These are phyloP conservation scores for Pleurotus tuber-regium DNA, from an alignment of 768 basidiomycete species.

Conservation along the genomic window DNA sequence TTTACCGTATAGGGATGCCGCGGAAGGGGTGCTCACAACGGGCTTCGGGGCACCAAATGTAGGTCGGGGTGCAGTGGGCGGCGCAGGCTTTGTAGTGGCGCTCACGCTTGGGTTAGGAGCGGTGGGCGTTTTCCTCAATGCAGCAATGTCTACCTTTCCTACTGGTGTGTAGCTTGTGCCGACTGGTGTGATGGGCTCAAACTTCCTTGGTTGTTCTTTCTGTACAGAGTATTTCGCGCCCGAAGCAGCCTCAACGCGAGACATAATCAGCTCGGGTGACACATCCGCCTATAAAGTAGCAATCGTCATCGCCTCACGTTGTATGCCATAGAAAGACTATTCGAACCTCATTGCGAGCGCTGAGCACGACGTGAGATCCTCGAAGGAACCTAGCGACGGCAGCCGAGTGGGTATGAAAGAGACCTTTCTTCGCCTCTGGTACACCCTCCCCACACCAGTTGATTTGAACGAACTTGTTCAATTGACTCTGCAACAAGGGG, in stretches of 20 bases:
- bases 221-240: conserved; percentile 90
- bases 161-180: conserved; percentile 76
- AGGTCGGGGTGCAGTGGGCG: conserved; percentile 45
- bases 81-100: conserved; percentile 31
- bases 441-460: conserved; percentile 99
- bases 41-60: conserved; percentile 41
- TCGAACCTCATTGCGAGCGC: conserved; percentile 80
- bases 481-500: conserved; percentile 52
- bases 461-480: conserved; percentile 92
- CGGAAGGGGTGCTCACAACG: conserved; percentile 25
- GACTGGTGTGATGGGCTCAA: conserved; percentile 80
- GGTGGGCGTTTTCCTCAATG: conserved; percentile 40
- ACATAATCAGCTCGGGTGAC: conserved; percentile 74
- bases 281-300: conserved; percentile 71
- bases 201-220: conserved; percentile 68
- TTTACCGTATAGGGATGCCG: conserved; percentile 42
- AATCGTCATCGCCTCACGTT: no score
- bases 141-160: conserved; percentile 68
- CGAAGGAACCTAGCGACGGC: conserved; percentile 79
- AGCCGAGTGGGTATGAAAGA: conserved; percentile 85
- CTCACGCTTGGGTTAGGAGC: conserved; percentile 14
- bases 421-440: conserved; percentile 86
- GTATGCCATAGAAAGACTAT: no score
- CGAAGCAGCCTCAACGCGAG: conserved; percentile 82
- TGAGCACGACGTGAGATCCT: conserved; percentile 84